Conservation (phyloP, 495 filamentous ascomycete genomes). For the Neurospora sp. region DNA sequence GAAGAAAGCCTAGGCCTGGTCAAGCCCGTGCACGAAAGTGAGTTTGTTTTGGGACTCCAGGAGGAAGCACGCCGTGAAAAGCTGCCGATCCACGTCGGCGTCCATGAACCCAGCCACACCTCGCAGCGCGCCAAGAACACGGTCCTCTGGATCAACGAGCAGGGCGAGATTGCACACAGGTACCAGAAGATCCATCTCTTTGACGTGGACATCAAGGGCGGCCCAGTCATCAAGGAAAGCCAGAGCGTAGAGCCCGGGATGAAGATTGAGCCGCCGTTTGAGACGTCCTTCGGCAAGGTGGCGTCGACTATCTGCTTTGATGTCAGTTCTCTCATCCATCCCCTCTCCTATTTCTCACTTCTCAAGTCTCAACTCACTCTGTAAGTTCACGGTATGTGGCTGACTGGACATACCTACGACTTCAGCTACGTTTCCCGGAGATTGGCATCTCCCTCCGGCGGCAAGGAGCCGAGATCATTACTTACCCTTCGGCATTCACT, state of each 20-base stretch:
- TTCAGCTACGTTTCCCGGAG: slow-evolving; percentile 62
- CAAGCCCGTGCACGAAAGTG: slow-evolving; percentile 36
- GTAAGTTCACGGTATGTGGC: not conserved
- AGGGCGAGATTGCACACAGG: slow-evolving; percentile 24
- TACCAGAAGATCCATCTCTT: slow-evolving; percentile 53
- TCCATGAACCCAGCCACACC: slow-evolving; percentile 43
- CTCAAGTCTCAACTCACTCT: not conserved
- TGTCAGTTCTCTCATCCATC: slow-evolving; percentile 23
- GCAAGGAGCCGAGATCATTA: slow-evolving; percentile 56
- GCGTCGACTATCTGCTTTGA: slow-evolving; percentile 86
- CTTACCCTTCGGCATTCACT: slow-evolving; percentile 88
- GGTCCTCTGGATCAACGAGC: slow-evolving; percentile 34
- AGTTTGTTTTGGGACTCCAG: slow-evolving; percentile 66
- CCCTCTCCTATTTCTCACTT: not conserved
- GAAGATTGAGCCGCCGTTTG: slow-evolving; percentile 49
- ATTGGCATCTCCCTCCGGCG: slow-evolving; percentile 50
- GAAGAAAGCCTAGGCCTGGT: slow-evolving; percentile 59
- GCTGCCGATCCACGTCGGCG: slow-evolving; percentile 76
- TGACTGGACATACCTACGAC: not conserved
- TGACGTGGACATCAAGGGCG: slow-evolving; percentile 26
- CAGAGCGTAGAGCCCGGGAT: slow-evolving; percentile 19
- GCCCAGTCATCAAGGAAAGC: slow-evolving; percentile 22
- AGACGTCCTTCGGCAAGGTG: slow-evolving; percentile 61
- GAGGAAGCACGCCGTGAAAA: slow-evolving; percentile 47
- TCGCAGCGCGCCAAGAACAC: slow-evolving; percentile 34